phyloP scores from a whole-genome alignment of 2,329 filamentous ascomycete species.

The Calonectria hongkongensis region DNA sequence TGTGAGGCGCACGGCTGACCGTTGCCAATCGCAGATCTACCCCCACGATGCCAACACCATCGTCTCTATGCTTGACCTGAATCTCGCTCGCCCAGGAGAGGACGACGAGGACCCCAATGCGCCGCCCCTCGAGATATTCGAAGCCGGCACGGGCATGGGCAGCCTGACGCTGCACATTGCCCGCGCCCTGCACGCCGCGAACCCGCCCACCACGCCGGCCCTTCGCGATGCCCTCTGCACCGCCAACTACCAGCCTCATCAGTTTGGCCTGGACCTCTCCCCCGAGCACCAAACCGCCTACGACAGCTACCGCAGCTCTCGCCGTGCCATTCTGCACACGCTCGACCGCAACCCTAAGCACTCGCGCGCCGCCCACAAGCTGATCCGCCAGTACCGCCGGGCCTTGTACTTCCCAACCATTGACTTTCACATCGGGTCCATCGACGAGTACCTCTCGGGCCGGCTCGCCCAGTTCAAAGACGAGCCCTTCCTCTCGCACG shows the following conservation, averaged over 20 bases:
- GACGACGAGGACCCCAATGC: constrained; percentile 58
- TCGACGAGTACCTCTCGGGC: constrained; percentile 76
- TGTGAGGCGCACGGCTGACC: constrained; percentile 4
- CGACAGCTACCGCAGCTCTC: constrained; percentile 67
- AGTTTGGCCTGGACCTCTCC: constrained; percentile 53
- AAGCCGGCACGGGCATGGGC: constrained; percentile 91
- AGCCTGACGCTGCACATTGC: constrained; percentile 85
- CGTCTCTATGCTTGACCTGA: constrained; percentile 84
- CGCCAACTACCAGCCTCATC: constrained; percentile 48
- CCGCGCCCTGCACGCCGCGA: constrained; percentile 84
- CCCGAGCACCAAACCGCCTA: constrained; percentile 59
- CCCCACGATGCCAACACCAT: constrained; percentile 85
- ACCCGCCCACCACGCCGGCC: constrained; percentile 69
- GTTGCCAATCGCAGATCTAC: constrained; percentile 67
- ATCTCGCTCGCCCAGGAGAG: constrained; percentile 69
- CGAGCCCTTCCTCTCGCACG: constrained; percentile 81
- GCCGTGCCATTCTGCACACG: constrained; percentile 84
- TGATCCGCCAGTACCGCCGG: constrained; percentile 79
- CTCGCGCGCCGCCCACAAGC: constrained; percentile 77
- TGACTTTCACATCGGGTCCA: constrained; percentile 83
- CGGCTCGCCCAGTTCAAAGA: constrained; percentile 66
- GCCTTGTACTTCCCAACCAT: constrained; percentile 82
- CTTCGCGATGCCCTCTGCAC: constrained; percentile 59
- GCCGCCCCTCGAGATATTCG: constrained; percentile 82
- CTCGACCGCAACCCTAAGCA: constrained; percentile 79